These are phyloP conservation scores for Pythium apleroticum DNA, from an alignment of 352 stramenopile genomes.

Conservation along the genomic window DNA sequence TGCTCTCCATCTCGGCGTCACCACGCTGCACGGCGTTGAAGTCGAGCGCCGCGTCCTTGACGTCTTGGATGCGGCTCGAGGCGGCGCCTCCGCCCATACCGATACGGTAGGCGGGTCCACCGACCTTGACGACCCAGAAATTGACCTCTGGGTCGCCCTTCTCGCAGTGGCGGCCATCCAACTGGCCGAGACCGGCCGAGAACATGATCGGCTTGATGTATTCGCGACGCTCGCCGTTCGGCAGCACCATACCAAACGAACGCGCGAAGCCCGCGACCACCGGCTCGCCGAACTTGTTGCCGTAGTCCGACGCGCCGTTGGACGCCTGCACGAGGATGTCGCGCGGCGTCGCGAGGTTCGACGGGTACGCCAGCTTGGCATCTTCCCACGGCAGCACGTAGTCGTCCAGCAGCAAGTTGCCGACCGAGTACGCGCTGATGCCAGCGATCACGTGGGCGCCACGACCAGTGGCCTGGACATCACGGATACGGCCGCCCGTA, in stretches of 20 bases:
- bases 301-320: constrained; percentile 99
- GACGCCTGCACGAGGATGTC: constrained; percentile 97
- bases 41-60: constrained; percentile 94
- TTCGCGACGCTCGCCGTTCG: constrained; percentile 95
- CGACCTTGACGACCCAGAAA: constrained; percentile 99
- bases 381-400: constrained; percentile 98
- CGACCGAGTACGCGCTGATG: constrained; percentile 85
- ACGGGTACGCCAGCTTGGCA: constrained; percentile 88
- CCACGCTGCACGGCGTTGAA: constrained; percentile 99
- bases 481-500: constrained; percentile 96
- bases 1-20: constrained; percentile 99
- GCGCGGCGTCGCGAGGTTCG: constrained; percentile 87
- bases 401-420: constrained; percentile 96
- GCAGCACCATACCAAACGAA: constrained; percentile 96
- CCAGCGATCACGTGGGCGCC: constrained; percentile 95
- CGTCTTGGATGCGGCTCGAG: constrained; percentile 94
- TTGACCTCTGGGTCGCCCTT: constrained; percentile 94
- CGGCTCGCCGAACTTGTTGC: constrained; percentile 99
- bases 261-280: constrained; percentile 97
- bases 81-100: constrained; percentile 98
- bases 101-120: constrained; percentile 98
- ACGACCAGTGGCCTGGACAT: constrained; percentile 98
- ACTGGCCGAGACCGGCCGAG: constrained; percentile 95
- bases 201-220: constrained; percentile 99
- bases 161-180: constrained; percentile 92